Percentiles rank a stretch among this genome's conserved stretches.
phyloP scores from a whole-genome alignment of 129 eudicot species.

The Flaveria sonorensis region DNA sequence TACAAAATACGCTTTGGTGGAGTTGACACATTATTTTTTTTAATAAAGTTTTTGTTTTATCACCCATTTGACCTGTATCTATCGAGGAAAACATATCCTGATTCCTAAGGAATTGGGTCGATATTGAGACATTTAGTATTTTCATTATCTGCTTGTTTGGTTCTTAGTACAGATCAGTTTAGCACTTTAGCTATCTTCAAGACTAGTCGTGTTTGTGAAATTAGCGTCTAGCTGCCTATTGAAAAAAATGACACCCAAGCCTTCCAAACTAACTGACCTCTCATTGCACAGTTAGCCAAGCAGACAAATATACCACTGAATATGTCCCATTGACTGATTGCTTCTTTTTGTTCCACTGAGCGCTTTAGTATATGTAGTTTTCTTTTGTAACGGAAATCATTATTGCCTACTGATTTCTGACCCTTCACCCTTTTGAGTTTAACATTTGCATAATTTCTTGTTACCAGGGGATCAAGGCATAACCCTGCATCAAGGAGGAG shows the following conservation, averaged over 20 bases:
- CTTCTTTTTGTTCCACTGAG: not conserved
- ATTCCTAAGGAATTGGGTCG: not conserved
- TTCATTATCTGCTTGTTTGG: slow-evolving; percentile 8
- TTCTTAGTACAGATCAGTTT: not conserved
- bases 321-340: not conserved
- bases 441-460: slow-evolving; percentile 23
- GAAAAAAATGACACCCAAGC: not conserved
- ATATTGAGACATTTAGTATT: not conserved
- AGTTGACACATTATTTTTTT: not conserved
- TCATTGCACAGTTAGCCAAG: not conserved
- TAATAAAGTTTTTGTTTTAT: not conserved
- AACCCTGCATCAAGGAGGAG: slow-evolving; percentile 65
- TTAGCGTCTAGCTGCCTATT: not conserved
- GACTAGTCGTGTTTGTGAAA: not conserved
- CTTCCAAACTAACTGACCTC: slow-evolving; percentile 14
- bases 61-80: not conserved
- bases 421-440: slow-evolving; percentile 14
- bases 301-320: not conserved
- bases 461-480: slow-evolving; percentile 74
- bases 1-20: not conserved
- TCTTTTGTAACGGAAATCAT: not conserved
- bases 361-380: not conserved
- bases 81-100: not conserved
- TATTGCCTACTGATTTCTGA: slow-evolving; percentile 1
- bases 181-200: not conserved